phyloP scores from a whole-genome alignment of 1,139 yeast species.

The Saccharomyces hybrid region DNA sequence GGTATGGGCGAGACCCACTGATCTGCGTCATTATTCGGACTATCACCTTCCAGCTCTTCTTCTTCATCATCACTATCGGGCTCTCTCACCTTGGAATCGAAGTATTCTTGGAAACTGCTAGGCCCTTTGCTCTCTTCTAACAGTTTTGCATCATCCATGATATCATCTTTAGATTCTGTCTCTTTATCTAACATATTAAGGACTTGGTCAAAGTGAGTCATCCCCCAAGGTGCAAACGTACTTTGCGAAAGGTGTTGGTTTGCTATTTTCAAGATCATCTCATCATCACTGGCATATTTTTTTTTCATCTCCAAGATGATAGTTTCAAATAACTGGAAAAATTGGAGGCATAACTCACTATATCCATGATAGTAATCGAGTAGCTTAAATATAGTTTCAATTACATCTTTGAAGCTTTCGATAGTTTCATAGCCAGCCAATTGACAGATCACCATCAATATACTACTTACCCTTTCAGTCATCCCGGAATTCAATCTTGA shows the following conservation, averaged over 20 bases:
- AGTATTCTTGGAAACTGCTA: slow-evolving; percentile 26
- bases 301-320: slow-evolving; percentile 47
- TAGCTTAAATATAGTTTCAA: slow-evolving; percentile 64
- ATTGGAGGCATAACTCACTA: slow-evolving; percentile 60
- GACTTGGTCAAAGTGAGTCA: slow-evolving; percentile 16
- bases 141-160: neutral
- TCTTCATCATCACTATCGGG: slow-evolving; percentile 24
- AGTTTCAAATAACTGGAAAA: slow-evolving; percentile 63
- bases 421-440: slow-evolving; percentile 63
- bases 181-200: slow-evolving; percentile 14
- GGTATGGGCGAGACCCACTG: slow-evolving; percentile 64
- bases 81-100: slow-evolving; percentile 19
- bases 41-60: slow-evolving; percentile 5
- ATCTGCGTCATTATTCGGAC: slow-evolving; percentile 5
- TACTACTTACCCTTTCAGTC: slow-evolving; percentile 66
- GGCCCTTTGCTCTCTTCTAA: slow-evolving; percentile 13
- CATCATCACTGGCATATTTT: slow-evolving; percentile 32
- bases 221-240: slow-evolving; percentile 22
- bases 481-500: slow-evolving; percentile 59
- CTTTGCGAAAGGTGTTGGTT: slow-evolving; percentile 8
- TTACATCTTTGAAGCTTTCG: slow-evolving; percentile 61
- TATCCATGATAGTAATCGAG: slow-evolving; percentile 85
- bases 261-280: slow-evolving; percentile 11
- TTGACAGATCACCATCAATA: slow-evolving; percentile 56
- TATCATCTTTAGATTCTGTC: slow-evolving; percentile 4